phyloP scores from a whole-genome alignment of 1,139 yeast species.

The Taphrina betulina region DNA sequence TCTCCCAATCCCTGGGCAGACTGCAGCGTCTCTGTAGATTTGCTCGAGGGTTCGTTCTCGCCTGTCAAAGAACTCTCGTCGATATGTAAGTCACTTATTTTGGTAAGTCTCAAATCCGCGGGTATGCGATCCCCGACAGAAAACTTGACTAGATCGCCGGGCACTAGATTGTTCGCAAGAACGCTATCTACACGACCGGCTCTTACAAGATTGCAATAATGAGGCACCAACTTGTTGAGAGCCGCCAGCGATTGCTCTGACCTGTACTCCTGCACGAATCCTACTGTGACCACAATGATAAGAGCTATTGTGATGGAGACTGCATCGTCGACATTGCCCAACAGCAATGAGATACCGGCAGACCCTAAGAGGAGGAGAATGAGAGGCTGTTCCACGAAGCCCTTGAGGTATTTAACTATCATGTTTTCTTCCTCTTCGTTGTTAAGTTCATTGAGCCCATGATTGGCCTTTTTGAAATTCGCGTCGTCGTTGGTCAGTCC shows the following conservation, averaged over 20 bases:
- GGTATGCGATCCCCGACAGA: slow-evolving; percentile 92
- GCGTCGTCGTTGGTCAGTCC: slow-evolving; percentile 30
- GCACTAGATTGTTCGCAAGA: slow-evolving; percentile 80
- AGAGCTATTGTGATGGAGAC: slow-evolving; percentile 49
- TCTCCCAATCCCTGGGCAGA: slow-evolving; percentile 46
- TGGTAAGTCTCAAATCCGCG: slow-evolving; percentile 80
- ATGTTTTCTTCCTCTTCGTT: slow-evolving; percentile 75
- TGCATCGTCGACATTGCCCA: slow-evolving; percentile 95
- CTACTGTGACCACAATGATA: slow-evolving; percentile 51
- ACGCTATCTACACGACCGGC: slow-evolving; percentile 69
- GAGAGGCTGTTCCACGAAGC: slow-evolving; percentile 84
- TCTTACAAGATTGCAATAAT: slow-evolving; percentile 84
- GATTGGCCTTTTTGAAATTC: slow-evolving; percentile 57
- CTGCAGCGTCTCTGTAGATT: slow-evolving; percentile 50
- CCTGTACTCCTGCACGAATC: slow-evolving; percentile 92
- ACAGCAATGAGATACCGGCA: slow-evolving; percentile 74
- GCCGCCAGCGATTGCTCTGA: slow-evolving; percentile 93
- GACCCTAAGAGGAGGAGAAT: slow-evolving; percentile 83
- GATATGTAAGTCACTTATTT: slow-evolving; percentile 74
- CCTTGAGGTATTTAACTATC: slow-evolving; percentile 65
- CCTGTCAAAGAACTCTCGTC: slow-evolving; percentile 95
- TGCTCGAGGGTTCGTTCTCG: slow-evolving; percentile 81
- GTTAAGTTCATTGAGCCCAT: slow-evolving; percentile 74
- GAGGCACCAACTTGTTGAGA: slow-evolving; percentile 85
- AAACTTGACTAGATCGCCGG: slow-evolving; percentile 89